Evolutionary conservation across 2,329 filamentous ascomycete species (phyloP), one percentile per base, ranked within the genome.

Genomic region (Aspergillus sp.): DNA sequence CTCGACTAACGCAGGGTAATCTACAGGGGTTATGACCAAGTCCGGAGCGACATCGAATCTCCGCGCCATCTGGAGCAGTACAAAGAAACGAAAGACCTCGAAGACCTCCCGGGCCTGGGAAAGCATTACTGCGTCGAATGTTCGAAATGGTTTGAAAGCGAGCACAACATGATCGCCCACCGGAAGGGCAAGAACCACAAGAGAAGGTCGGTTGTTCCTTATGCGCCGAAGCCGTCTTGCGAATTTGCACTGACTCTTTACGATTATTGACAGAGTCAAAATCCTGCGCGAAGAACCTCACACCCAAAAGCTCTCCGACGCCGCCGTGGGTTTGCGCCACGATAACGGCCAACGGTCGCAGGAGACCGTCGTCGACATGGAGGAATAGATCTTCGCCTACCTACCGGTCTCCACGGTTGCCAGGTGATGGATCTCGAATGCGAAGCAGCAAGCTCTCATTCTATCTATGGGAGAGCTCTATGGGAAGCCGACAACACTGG

Each of bases 141-240:
- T 76, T 90, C 95, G 63, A 98, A 96, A 80, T 98, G 91, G 89
- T 98, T 96, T 75, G 94, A 98, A 75, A 90, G 87, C 53, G 90
- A 95, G 66, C 77, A 84, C 68, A 96, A 91, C 68, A 80, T 96
- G 59, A 81, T 84, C 39, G 82, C 85, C 29, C 95, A 99, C 78
- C 82, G 83, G 58, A 91, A 90, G 75, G 92, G 91, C 68, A 99
- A 97, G 80, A 91, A 91, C 65, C 95, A 99, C 79, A 97, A 93
- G 85, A 87, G 92, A 81, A 90, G 90, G 91, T 92, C 72, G 54
- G 73, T 66, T 20, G 16, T 12, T 7, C 16, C 4, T 20, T 51
- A 5, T n/a, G 47, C 54, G 54, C 47, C 29, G 42, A 29, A 16
- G n/a, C 52, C 24, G 65, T 22, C 42, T 45, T 31, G 52, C 52